Evolutionary conservation across 2,329 filamentous ascomycete genomes (phyloP).

Genomic region (Xylaria sp.): DNA sequence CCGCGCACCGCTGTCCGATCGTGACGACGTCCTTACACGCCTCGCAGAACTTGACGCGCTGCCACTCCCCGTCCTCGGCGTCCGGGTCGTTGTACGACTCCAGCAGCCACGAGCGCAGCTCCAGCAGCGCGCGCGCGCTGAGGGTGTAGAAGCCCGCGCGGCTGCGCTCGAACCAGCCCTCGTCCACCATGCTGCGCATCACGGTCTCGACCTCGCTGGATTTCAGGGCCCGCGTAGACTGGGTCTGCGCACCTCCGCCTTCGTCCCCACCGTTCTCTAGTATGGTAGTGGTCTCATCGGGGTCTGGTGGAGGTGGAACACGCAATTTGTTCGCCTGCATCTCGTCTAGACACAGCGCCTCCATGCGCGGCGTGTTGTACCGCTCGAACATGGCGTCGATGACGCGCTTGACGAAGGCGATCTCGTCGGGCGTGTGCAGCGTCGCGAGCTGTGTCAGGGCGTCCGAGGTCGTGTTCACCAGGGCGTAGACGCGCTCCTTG

Average conservation of each 20-base stretch:
- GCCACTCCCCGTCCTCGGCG: conserved; percentile 68
- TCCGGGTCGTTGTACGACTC: conserved; percentile 87
- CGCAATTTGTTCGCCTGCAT: conserved; percentile 82
- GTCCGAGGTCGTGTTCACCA: conserved; percentile 91
- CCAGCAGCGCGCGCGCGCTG: conserved; percentile 81
- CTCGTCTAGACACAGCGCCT: conserved; percentile 83
- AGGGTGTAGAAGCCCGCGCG: conserved; percentile 77
- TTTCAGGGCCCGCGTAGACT: conserved; percentile 68
- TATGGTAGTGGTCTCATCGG: too few species aligned
- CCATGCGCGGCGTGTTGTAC: conserved; percentile 81
- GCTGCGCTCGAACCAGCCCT: conserved; percentile 88
- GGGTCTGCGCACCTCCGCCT: conserved; percentile 50
- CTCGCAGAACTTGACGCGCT: conserved; percentile 86
- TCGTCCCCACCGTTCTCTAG: conserved; percentile 43
- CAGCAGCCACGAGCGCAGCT: conserved; percentile 85
- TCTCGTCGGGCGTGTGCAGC: conserved; percentile 81
- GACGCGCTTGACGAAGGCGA: conserved; percentile 87
- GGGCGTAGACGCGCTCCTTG: conserved; percentile 76
- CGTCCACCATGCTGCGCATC: conserved; percentile 75
- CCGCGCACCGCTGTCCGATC: conserved; percentile 79
- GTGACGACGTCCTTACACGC: conserved; percentile 93
- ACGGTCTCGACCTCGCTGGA: conserved; percentile 81
- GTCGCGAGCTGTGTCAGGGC: conserved; percentile 88
- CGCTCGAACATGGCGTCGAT: conserved; percentile 93
- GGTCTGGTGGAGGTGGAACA: conserved; percentile 56